Evolutionary conservation across 1,284 basidiomycete species (phyloP).

Genomic region (Pseudozyma tsukubaensis): DNA sequence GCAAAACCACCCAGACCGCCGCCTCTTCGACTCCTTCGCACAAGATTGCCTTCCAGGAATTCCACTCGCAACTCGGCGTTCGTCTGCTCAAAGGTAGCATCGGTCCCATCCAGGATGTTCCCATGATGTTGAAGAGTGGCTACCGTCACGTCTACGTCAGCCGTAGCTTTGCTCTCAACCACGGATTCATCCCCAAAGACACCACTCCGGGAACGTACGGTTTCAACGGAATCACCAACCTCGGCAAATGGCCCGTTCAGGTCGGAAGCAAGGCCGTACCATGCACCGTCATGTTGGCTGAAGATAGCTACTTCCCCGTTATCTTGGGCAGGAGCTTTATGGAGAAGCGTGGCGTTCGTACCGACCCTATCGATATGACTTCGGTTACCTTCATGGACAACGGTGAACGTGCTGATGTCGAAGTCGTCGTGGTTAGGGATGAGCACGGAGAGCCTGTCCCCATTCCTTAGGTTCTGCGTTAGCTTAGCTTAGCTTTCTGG

Average conservation of each 20-base stretch:
- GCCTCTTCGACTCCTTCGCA: slow-evolving; percentile 52
- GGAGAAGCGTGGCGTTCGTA: slow-evolving; percentile 84
- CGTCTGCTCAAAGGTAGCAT: slow-evolving; percentile 91
- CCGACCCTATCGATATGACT: slow-evolving; percentile 78
- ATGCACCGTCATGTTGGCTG: slow-evolving; percentile 77
- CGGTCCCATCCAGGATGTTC: slow-evolving; percentile 81
- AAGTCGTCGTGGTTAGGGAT: slow-evolving; percentile 67
- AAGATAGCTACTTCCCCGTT: slow-evolving; percentile 96
- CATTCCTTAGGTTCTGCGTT: slow-evolving; percentile 53
- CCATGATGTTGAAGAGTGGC: slow-evolving; percentile 89
- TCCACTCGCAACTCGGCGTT: slow-evolving; percentile 75
- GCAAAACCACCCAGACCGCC: slow-evolving; percentile 54
- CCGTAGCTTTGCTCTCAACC: slow-evolving; percentile 86
- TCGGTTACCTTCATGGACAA: slow-evolving; percentile 89
- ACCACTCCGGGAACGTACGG: slow-evolving; percentile 77
- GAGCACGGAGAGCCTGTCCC: slow-evolving; percentile 67
- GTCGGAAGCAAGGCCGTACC: slow-evolving; percentile 72
- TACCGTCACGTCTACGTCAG: slow-evolving; percentile 96
- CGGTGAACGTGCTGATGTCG: slow-evolving; percentile 77
- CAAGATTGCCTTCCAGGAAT: slow-evolving; percentile 69
- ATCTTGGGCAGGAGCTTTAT: slow-evolving; percentile 93
- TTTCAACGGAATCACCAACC: slow-evolving; percentile 78
- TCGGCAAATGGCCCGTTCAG: slow-evolving; percentile 70
- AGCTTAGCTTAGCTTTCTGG: no score
- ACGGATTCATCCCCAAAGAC: slow-evolving; percentile 88